Base-by-base conservation (phyloP, 192 early-diverging fungal genomes). In the Gamsiella multidivaricata region DNA sequence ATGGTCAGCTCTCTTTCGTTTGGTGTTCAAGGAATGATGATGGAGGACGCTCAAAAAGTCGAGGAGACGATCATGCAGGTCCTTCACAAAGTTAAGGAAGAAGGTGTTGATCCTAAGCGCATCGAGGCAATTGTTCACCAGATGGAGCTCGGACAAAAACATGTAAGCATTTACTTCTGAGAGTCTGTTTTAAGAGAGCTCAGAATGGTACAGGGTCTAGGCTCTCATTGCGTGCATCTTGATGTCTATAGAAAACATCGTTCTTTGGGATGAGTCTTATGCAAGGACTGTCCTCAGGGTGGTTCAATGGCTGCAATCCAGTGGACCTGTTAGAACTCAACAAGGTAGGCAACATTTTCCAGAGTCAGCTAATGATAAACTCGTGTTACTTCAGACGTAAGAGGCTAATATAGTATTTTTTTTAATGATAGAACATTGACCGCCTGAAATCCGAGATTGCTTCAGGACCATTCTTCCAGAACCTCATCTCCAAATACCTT, bases 281-380 rank as follows among this genome's bases (percentile, higher is more conserved):
- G 88, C 87, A 93, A 54, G 84, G 85, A 2, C 69, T 95, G 26
- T 85, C 91, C 5, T 89, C 92, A 8, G 87, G 92, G 23, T 94
- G 94, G 94, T 92, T 96, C 72, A 96, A 97, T 70, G 93, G 92
- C 23, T 89, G 86, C 15, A 88, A 98, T 49, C 94, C 95, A 1
- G 80, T 94, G 3, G 93, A 96, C 61, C 86, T 93, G 32, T 69
- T 98, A 51, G 88, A 94, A 55, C 81, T 96, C 39, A 90, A 91
- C 61, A 89, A 90, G 86, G 89, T 89, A 75, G 54, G 22, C 47
- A 22, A 8, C 3, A 22, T 22, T 23, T 39, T 36, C 15, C 18
- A 34, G 11, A 17, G 14, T 33, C 31, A 34, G 31, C 18, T 57
- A 29, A 33, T 34, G 20, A 10, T n/a, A n/a, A n/a, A n/a, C n/a